phyloP scores from a whole-genome alignment of 768 basidiomycete genomes.

The Leucosporidium scottii region DNA sequence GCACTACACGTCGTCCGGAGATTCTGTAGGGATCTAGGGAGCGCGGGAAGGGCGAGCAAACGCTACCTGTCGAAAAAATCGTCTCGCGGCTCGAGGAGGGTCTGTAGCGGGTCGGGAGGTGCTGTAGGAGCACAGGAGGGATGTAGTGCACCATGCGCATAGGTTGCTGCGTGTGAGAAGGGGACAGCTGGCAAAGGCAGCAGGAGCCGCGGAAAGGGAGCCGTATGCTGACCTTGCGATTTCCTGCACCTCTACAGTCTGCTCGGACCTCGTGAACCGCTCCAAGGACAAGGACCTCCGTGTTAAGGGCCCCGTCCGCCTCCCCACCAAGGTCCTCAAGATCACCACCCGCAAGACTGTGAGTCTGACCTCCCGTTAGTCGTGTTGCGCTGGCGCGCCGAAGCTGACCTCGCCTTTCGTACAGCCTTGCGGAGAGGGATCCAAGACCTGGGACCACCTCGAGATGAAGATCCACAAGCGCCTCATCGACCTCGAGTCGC shows the following conservation, averaged over 20 bases:
- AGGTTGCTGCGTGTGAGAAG: no score
- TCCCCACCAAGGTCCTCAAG: constrained; percentile 97
- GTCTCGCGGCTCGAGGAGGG: background rate
- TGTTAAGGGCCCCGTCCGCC: constrained; percentile 96
- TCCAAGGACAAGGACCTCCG: constrained; percentile 99
- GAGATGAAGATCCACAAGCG: constrained; percentile 99
- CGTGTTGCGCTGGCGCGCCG: no score
- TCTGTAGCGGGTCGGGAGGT: background rate
- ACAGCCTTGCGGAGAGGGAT: constrained; percentile 97
- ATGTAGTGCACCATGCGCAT: no score
- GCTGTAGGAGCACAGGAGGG: background rate
- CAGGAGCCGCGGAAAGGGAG: no score
- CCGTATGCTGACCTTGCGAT: background rate
- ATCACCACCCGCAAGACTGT: constrained; percentile 96
- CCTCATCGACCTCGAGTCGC: constrained; percentile 96
- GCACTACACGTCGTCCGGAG: background rate
- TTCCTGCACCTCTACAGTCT: constrained; percentile 58
- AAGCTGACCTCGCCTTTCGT: constrained; percentile 40
- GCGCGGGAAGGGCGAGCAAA: background rate
- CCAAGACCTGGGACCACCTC: constrained; percentile 99
- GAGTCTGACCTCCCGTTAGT: no score
- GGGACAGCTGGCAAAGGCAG: no score
- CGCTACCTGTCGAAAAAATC: background rate
- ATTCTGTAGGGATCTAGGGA: background rate
- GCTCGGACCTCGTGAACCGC: constrained; percentile 88